Percentiles rank a stretch among this genome's conserved stretches.
Conservation (phyloP, 257 asterid species). For the Penstemon eatonii region DNA sequence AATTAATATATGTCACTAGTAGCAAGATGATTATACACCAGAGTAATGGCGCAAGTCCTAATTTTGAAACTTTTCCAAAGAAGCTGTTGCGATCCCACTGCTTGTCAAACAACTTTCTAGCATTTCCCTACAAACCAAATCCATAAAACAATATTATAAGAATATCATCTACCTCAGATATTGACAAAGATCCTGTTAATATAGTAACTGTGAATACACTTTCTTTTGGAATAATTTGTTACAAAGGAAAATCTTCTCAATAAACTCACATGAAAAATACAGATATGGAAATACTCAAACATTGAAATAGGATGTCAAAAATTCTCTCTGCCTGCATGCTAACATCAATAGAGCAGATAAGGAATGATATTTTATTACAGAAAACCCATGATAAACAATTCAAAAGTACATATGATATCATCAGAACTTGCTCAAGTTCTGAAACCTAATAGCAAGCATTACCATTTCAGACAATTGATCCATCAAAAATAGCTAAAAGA, state of each 20-base stretch:
- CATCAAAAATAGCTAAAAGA: background rate
- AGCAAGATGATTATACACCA: conserved; percentile 76
- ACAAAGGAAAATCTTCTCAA: background rate
- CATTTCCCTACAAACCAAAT: conserved; percentile 78
- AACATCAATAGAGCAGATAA: background rate
- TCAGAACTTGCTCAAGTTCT: no score
- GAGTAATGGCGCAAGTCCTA: conserved; percentile 94
- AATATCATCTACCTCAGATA: conserved; percentile 1
- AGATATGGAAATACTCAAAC: conserved; percentile 3
- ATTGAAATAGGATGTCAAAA: background rate
- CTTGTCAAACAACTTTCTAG: conserved; percentile 78
- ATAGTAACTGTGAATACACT: background rate
- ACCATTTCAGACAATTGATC: background rate
- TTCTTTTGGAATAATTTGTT: conserved; percentile 4
- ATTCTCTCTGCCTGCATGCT: background rate
- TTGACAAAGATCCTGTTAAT: background rate
- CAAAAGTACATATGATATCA: no score
- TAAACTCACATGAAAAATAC: background rate
- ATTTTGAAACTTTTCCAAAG: conserved; percentile 72
- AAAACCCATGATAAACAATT: no score
- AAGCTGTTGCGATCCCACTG: conserved; percentile 73
- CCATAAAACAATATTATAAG: conserved; percentile 8
- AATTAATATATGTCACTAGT: conserved; percentile 62
- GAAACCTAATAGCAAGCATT: no score
- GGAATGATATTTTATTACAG: no score